phyloP scores from a whole-genome alignment of 2,329 filamentous ascomycete genomes.

The Xylariaceae sp. region DNA sequence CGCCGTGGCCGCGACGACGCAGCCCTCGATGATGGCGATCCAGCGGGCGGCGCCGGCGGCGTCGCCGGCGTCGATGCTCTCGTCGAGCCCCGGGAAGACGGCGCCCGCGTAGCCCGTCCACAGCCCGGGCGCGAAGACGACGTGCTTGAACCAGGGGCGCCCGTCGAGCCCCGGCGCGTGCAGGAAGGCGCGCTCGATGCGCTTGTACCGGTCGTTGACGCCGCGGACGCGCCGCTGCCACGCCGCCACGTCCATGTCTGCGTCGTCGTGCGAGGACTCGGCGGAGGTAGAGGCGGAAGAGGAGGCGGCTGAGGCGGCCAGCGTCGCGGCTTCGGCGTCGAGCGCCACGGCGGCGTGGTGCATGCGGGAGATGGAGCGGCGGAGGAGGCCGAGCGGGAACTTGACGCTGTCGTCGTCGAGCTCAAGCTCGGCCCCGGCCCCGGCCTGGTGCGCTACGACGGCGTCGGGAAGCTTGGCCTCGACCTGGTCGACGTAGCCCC shows the following conservation, averaged over 20 bases:
- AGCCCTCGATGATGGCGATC: conserved; percentile 49
- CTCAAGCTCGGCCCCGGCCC: conserved; percentile 12
- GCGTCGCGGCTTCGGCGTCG: conserved; percentile 34
- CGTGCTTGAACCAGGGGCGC: conserved; percentile 86
- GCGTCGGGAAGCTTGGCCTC: conserved; percentile 37
- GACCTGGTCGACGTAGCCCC: conserved; percentile 42
- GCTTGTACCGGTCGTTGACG: conserved; percentile 77
- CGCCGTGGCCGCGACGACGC: conserved; percentile 39
- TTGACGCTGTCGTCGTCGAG: conserved; percentile 34
- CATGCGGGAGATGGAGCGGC: conserved; percentile 26
- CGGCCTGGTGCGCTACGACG: conserved; percentile 20
- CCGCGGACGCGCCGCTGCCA: conserved; percentile 66
- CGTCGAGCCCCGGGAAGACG: conserved; percentile 55
- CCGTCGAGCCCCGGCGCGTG: conserved; percentile 69
- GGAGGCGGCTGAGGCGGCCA: no score
- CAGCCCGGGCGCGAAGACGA: conserved; percentile 82
- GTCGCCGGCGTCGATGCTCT: conserved; percentile 54
- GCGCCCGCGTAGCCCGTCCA: conserved; percentile 87
- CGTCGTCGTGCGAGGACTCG: no score
- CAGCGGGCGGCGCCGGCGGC: conserved; percentile 51
- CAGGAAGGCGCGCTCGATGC: conserved; percentile 72
- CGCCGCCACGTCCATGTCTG: conserved; percentile 57
- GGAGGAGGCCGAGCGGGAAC: conserved; percentile 30
- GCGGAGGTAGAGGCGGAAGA: no score
- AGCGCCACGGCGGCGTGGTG: conserved; percentile 33